Evolutionary conservation across 768 basidiomycete genomes (phyloP), one percentile per base, ranked within the genome.

Genomic region (Mrakia frigida): DNA sequence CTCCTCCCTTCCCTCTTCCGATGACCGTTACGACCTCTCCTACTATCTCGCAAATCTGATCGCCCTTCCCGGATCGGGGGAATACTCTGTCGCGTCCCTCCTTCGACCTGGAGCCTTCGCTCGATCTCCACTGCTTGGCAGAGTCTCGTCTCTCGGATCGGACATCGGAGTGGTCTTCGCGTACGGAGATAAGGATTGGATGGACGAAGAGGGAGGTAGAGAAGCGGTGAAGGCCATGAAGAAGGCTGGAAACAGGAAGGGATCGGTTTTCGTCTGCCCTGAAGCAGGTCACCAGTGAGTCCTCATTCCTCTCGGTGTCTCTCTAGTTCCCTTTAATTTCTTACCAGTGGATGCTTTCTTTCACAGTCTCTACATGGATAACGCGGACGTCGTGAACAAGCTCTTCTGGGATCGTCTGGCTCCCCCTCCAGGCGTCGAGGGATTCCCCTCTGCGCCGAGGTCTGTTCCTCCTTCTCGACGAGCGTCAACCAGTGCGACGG

Each of bases 281-380:
- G 61, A 73, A 4, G 75, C 75, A 28, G 75, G 75, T 16, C 75
- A 77, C 33, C 75, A 77, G 74, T 75, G 23, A 50, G 74, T 75
- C 61, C 41, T 14, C 14, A 1, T n/a, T 13, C 46, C 6, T 1
- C 23, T 14, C 37, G 35, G 14, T 39, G 39, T 14, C 46, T 37
- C 25, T 53, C 53, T 35, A 14, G 13, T 2, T 60, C 59, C 6
- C 33, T 3, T 3, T 33, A 13, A 33, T 60, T 28, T 23, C 60
- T 7, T 10, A 5, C 23, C n/a, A 25, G 35, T n/a, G 28, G 23
- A n/a, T 16, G 33, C 43, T 9, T 18, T 70, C 14, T 63, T 33
- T 16, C 23, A 33, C 65, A 75, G 74, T 28, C 33, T 72, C 33
- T 77, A 77, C 46, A 46, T 77, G 60, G 75, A 77, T 28, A 72